A percentile compares a stretch with the other conserved stretches of the same genome.
phyloP scores from a whole-genome alignment of 2,329 filamentous ascomycete species.

The Aspergillus jensenii region DNA sequence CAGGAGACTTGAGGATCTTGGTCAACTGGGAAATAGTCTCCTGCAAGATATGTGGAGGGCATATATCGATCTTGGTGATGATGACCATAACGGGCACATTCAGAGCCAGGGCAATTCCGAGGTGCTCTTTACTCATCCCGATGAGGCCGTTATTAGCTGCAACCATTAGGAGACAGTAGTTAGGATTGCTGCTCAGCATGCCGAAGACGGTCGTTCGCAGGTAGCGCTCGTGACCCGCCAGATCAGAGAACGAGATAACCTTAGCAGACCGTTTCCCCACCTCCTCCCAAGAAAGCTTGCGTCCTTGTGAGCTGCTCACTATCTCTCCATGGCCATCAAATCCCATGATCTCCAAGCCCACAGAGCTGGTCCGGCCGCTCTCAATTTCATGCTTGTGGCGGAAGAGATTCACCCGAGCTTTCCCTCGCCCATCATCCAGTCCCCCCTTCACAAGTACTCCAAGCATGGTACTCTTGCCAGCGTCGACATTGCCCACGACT shows the following conservation, averaged over 20 bases:
- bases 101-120: constrained; percentile 88
- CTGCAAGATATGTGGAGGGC: constrained; percentile 89
- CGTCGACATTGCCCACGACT: constrained; percentile 96
- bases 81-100: constrained; percentile 98
- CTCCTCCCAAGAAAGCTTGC: constrained; percentile 94
- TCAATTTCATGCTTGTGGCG: constrained; percentile 98
- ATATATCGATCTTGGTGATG: constrained; percentile 98
- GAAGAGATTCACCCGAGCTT: constrained; percentile 92
- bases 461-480: constrained; percentile 93
- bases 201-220: constrained; percentile 95
- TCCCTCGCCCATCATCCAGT: constrained; percentile 90
- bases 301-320: constrained; percentile 76
- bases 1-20: constrained; percentile 90
- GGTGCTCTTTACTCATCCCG: constrained; percentile 97
- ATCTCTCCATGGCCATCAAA: constrained; percentile 87
- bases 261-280: constrained; percentile 93
- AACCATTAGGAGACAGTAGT: constrained; percentile 98
- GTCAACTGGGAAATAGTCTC: constrained; percentile 90
- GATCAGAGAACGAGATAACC: constrained; percentile 93
- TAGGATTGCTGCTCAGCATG: constrained; percentile 87
- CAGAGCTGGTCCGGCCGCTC: constrained; percentile 89
- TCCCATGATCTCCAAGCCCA: constrained; percentile 98
- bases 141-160: constrained; percentile 96
- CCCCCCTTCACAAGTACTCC: constrained; percentile 94
- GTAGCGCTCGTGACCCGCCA: constrained; percentile 94